These are phyloP conservation scores for Cystobasidiaceae sp. DNA, from an alignment of 1,284 basidiomycete species.

Conservation along the genomic window DNA sequence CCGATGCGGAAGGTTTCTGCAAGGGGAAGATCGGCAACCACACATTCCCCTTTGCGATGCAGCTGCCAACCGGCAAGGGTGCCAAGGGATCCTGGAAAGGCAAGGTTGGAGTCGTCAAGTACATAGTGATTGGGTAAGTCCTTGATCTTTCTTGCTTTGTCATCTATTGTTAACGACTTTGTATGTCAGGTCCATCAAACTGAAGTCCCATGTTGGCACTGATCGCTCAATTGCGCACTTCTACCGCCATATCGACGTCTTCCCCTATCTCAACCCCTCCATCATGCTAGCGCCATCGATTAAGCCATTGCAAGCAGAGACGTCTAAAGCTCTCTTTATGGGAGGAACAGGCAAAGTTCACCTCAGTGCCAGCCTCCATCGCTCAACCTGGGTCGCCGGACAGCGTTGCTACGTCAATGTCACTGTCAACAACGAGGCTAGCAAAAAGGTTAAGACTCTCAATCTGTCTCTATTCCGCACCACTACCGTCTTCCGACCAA, in stretches of 20 bases:
- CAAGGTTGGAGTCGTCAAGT: slow-evolving; percentile 64
- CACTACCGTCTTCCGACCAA: slow-evolving; percentile 63
- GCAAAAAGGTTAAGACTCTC: slow-evolving; percentile 62
- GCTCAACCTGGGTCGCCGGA: slow-evolving; percentile 77
- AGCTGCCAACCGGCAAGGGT: slow-evolving; percentile 61
- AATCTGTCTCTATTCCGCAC: slow-evolving; percentile 66
- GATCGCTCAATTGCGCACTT: slow-evolving; percentile 81
- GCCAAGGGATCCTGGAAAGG: slow-evolving; percentile 66
- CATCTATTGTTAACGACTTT: not conserved
- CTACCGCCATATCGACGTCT: slow-evolving; percentile 76
- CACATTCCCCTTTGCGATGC: slow-evolving; percentile 70
- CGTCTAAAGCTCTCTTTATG: slow-evolving; percentile 58
- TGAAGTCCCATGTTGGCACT: slow-evolving; percentile 61
- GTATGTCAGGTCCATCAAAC: slow-evolving; percentile 62
- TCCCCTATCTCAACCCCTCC: slow-evolving; percentile 69
- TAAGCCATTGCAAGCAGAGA: slow-evolving; percentile 59
- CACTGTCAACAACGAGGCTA: slow-evolving; percentile 65
- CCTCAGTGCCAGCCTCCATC: slow-evolving; percentile 66
- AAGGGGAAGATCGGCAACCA: slow-evolving; percentile 58
- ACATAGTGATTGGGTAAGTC: slow-evolving; percentile 74
- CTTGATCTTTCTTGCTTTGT: slow-evolving; percentile 15
- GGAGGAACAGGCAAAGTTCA: slow-evolving; percentile 65
- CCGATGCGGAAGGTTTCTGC: slow-evolving; percentile 67
- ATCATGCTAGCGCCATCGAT: slow-evolving; percentile 60
- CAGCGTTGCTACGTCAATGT: slow-evolving; percentile 72